phyloP scores from a whole-genome alignment of 2,329 filamentous ascomycete species.

The Alternaria conjuncta region DNA sequence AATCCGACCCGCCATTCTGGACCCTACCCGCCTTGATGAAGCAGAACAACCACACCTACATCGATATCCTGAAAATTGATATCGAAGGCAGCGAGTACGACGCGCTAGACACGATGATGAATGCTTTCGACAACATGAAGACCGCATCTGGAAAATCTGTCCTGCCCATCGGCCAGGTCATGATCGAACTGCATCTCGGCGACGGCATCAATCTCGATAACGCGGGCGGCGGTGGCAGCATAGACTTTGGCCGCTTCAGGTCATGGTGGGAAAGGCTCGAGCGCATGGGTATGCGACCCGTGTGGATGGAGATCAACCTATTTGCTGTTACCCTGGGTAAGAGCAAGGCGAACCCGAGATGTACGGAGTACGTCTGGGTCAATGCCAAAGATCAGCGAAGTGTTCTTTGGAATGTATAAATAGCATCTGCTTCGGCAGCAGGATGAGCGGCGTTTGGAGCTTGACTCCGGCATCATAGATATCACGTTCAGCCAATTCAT shows the following conservation, averaged over 20 bases:
- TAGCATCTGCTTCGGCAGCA: background rate
- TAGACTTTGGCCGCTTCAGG: slow-evolving; percentile 36
- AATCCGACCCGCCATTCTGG: slow-evolving; percentile 32
- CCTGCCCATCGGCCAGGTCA: slow-evolving; percentile 42
- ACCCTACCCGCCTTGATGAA: slow-evolving; percentile 39
- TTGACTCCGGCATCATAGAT: background rate
- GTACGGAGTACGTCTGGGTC: slow-evolving; percentile 46
- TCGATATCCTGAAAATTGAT: slow-evolving; percentile 45
- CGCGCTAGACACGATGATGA: slow-evolving; percentile 40
- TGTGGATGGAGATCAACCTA: slow-evolving; percentile 45
- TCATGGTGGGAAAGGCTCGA: slow-evolving; percentile 45
- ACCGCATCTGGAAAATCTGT: slow-evolving; percentile 26
- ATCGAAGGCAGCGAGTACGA: slow-evolving; percentile 43
- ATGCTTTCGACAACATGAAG: slow-evolving; percentile 30
- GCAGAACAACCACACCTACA: slow-evolving; percentile 42
- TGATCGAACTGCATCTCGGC: slow-evolving; percentile 43
- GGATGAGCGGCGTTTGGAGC: background rate
- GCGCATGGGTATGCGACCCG: slow-evolving; percentile 43
- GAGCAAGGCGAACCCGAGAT: slow-evolving; percentile 36
- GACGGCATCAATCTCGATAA: slow-evolving; percentile 20
- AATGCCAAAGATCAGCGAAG: slow-evolving; percentile 38
- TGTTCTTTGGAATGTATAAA: slow-evolving; percentile 34
- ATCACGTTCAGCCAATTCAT: background rate
- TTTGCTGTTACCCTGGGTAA: slow-evolving; percentile 38
- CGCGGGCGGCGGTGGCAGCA: slow-evolving; percentile 15